Evolutionary conservation across 2,329 filamentous ascomycete species (phyloP).

Genomic region (Pseudohalonectria lignicola): DNA sequence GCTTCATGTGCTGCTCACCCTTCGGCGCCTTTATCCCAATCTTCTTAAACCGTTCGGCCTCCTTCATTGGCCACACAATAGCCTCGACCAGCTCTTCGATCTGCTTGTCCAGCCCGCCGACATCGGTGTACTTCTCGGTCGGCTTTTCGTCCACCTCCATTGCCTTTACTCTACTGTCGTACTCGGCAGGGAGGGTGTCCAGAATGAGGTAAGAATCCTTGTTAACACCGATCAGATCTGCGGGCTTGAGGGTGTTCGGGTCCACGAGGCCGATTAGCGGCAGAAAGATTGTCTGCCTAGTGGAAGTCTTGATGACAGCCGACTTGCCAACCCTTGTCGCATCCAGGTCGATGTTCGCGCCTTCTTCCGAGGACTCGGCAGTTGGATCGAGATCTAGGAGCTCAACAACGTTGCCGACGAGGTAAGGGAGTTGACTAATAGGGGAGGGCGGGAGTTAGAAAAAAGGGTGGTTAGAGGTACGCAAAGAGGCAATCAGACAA

Average conservation of each 20-base stretch:
- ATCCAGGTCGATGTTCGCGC: conserved; percentile 96
- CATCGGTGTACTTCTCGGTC: conserved; percentile 97
- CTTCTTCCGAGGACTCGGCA: conserved; percentile 91
- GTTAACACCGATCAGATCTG: conserved; percentile 94
- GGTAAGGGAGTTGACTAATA: conserved; percentile 87
- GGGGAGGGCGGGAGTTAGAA: conserved; percentile 6
- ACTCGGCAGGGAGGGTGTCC: conserved; percentile 93
- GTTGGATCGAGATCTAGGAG: conserved; percentile 93
- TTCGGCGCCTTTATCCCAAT: conserved; percentile 99
- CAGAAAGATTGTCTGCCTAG: conserved; percentile 95
- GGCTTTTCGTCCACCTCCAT: conserved; percentile 99
- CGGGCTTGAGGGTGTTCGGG: conserved; percentile 87
- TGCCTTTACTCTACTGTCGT: conserved; percentile 96
- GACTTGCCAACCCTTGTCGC: conserved; percentile 95
- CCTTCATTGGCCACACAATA: conserved; percentile 99
- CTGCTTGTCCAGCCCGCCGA: conserved; percentile 95
- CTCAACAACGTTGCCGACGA: conserved; percentile 97
- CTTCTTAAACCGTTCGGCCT: conserved; percentile 98
- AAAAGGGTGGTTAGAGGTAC: conserved; percentile 9
- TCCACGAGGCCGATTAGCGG: conserved; percentile 95
- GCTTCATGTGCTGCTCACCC: too few species aligned
- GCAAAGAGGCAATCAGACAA: conserved; percentile 3
- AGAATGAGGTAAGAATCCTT: conserved; percentile 98
- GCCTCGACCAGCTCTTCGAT: conserved; percentile 98
- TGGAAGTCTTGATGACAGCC: conserved; percentile 98